Percentiles rank a stretch among this genome's conserved stretches.
These are phyloP conservation scores for Verruconis gallopava DNA, from an alignment of 2,329 filamentous ascomycete species.

Conservation along the genomic window DNA sequence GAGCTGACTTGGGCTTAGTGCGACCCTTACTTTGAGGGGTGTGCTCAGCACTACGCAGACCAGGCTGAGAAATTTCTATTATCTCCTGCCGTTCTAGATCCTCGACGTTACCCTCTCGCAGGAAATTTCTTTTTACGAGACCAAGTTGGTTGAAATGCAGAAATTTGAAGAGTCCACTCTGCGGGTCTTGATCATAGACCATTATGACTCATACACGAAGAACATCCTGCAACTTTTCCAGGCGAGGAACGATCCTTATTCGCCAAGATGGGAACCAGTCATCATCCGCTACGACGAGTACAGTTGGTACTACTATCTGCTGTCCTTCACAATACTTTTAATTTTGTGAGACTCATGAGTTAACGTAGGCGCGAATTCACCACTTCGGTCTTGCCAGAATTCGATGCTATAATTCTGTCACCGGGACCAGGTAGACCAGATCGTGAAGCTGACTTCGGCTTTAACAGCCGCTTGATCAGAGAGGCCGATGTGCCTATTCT, in stretches of 20 bases:
- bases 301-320: not conserved
- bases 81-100: no score
- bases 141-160: no score
- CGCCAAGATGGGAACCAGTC: not conserved
- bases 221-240: slow-evolving; percentile 68
- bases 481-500: slow-evolving; percentile 61
- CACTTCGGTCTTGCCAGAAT: slow-evolving; percentile 38
- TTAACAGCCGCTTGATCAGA: slow-evolving; percentile 66
- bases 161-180: no score
- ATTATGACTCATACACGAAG: slow-evolving; percentile 93
- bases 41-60: not conserved
- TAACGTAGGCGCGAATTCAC: slow-evolving; percentile 16
- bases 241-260: not conserved
- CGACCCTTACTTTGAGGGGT: no score
- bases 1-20: no score
- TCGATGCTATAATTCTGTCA: slow-evolving; percentile 78
- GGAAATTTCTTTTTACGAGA: no score
- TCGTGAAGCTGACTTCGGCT: slow-evolving; percentile 61
- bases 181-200: slow-evolving; percentile 81
- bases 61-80: not conserved
- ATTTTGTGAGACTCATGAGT: no score
- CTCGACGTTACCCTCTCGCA: no score
- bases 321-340: not conserved
- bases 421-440: slow-evolving; percentile 79
- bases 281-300: slow-evolving; percentile 1